Evolutionary conservation across 1,284 basidiomycete genomes (phyloP).

Genomic region (Ustilago curta): DNA sequence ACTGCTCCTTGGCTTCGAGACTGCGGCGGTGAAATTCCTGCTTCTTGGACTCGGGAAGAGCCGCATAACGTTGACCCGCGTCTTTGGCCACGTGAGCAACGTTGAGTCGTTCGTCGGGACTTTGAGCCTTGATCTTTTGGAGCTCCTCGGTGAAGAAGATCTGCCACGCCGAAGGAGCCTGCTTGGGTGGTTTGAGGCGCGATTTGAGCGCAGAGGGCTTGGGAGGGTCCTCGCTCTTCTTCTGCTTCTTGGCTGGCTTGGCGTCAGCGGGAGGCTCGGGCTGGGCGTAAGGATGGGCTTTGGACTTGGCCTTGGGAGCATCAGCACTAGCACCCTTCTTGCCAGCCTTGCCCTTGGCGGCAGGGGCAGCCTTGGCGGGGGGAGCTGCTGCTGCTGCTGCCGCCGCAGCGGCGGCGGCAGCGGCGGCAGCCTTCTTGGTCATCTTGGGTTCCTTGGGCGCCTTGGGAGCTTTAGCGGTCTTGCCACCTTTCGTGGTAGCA

Average conservation of each 20-base stretch:
- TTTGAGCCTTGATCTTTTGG: constrained; percentile 78
- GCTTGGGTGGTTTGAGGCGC: constrained; percentile 84
- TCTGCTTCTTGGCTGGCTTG: constrained; percentile 48
- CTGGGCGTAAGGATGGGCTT: constrained; percentile 48
- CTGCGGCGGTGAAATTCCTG: constrained; percentile 73
- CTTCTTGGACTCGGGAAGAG: constrained; percentile 81
- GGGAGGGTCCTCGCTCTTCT: constrained; percentile 58
- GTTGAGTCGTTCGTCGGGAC: constrained; percentile 78
- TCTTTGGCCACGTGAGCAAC: constrained; percentile 96
- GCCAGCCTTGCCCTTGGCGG: constrained; percentile 39
- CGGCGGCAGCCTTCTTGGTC: constrained; percentile 40
- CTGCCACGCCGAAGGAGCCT: constrained; percentile 95
- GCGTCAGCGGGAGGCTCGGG: constrained; percentile 36
- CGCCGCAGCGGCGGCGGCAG: constrained; percentile 13
- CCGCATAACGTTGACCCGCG: constrained; percentile 89
- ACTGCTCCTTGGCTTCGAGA: constrained; percentile 82
- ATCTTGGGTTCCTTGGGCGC: constrained; percentile 43
- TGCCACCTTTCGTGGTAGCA: constrained; percentile 35
- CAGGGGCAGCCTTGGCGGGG: constrained; percentile 30
- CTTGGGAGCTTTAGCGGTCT: constrained; percentile 38
- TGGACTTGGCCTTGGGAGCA: constrained; percentile 44
- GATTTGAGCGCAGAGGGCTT: constrained; percentile 71
- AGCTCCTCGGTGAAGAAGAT: constrained; percentile 97
- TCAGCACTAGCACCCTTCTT: constrained; percentile 53
- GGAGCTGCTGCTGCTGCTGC: constrained; percentile 19